Base-by-base conservation (phyloP, 1,139 yeast genomes). In the Taphrina wiesneri region DNA sequence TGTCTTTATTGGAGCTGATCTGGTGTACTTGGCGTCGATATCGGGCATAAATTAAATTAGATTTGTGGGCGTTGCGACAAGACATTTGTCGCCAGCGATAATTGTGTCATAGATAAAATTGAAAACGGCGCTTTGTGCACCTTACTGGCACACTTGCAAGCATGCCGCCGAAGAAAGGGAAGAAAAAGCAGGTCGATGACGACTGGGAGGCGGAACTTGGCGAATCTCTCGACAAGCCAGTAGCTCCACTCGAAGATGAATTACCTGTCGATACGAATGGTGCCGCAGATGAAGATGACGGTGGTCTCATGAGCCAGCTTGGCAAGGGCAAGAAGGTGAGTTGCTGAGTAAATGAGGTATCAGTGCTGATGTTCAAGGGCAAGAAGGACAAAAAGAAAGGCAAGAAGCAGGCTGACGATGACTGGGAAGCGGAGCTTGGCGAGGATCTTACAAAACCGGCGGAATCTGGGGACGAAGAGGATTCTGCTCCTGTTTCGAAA, bases 181-280 rank as follows among this genome's bases (percentile, higher is more conserved):
- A 65, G 56, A 67, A 67, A 59, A 56, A 60, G 41, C 54, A 36
- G 25, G 62, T 65, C 45, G 61, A 67, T 2, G 65, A 66, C 49
- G 67, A 67, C 53, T 65, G 67, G 66, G 67, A 67, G 43, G 63
- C 67, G 19, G 68, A 67, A 32, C 60, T 67, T 19, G 69, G 69
- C 6, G 66, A 66, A 30, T 61, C 63, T 30, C 46, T 65, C 23
- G 64, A 46, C 28, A 65, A 56, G 32, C 63, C 36, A 21, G 60
- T 49, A 1, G 45, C 19, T 1, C 41, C 64, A 3, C 36, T 23
- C 19, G 60, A 53, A 6, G 59, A 30, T 9, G 49, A 51, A 1
- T 26, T 41, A 36, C 21, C 46, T 9, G 32, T 23, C 25, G 25
- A 26, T 3, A 49, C 66, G n/a, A 65, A 47, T 25, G 45, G 11